Evolutionary conservation across 768 basidiomycete genomes (phyloP).

Genomic region (Serendipita sp.): DNA sequence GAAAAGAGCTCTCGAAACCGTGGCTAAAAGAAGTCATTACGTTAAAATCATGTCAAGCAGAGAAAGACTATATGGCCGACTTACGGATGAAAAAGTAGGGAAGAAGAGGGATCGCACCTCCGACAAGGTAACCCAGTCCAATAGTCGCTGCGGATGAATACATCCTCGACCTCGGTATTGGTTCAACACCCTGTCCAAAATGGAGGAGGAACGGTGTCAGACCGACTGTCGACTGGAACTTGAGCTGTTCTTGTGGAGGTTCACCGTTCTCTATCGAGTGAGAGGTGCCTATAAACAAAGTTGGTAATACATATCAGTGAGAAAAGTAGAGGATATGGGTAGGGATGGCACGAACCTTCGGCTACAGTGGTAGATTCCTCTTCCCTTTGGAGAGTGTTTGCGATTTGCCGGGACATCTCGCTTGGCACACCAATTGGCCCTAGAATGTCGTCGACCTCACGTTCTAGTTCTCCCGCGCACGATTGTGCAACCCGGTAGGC

Average conservation of each 20-base stretch:
- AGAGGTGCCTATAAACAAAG: not conserved
- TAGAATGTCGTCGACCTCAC: slow-evolving; percentile 79
- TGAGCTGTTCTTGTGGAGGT: not conserved
- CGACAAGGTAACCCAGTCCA: slow-evolving; percentile 83
- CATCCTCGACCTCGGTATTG: slow-evolving; percentile 67
- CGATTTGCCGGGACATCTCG: slow-evolving; percentile 59
- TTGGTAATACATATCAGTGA: too few species aligned
- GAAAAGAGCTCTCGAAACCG: slow-evolving; percentile 33
- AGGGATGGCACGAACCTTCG: slow-evolving; percentile 11
- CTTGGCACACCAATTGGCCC: slow-evolving; percentile 85
- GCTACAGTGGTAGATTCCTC: slow-evolving; percentile 30
- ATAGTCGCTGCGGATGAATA: slow-evolving; percentile 91
- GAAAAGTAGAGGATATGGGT: not conserved
- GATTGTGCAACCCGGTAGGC: slow-evolving; percentile 70
- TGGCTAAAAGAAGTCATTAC: slow-evolving; percentile 9
- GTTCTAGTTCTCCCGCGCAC: slow-evolving; percentile 90
- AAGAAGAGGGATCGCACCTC: slow-evolving; percentile 81
- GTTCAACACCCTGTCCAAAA: slow-evolving; percentile 79
- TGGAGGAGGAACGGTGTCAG: slow-evolving; percentile 87
- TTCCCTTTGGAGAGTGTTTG: slow-evolving; percentile 51
- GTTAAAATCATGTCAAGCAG: not conserved
- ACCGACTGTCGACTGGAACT: slow-evolving; percentile 32
- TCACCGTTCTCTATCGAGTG: not conserved
- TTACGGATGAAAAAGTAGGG: slow-evolving; percentile 79
- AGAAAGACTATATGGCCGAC: slow-evolving; percentile 6